Base-by-base conservation (phyloP, 345 rosid species). In the Citrus sp. region DNA sequence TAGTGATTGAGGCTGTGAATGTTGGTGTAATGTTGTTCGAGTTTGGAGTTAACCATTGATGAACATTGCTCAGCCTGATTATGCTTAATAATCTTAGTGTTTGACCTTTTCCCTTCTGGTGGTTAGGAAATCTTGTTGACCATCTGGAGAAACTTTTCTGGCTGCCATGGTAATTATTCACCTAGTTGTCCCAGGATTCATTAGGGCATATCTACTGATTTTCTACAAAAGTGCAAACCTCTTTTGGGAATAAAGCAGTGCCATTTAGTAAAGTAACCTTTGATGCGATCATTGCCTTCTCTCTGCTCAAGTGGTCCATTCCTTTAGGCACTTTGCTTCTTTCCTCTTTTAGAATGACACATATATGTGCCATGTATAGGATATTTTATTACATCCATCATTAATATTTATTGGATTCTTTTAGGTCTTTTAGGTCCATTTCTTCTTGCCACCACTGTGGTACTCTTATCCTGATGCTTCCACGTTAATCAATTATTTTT, bases 261-360 rank as follows among this genome's bases (percentile, higher is more conserved):
- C 32, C 67, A 7, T 76, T 10, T 38, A 37, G 34, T 46, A 65
- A 70, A 71, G 49, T 30, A 71, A 58, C n/a, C 22, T 46, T 42
- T n/a, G 12, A 54, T 37, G 30, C 7, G 7, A 10, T 62, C 40
- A 37, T 21, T 69, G 60, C 66, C 76, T 66, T 60, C 6, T 62
- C 64, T 65, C 38, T 70, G 32, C 58, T 62, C 18, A 42, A 60
- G 70, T 66, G 79, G 76, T 63, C 63, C 78, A 6, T 28, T 70
- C 9, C 51, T 27, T 59, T 54, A 14, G 79, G 35, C 40, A 55
- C 19, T 25, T 27, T 28, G 4, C 42, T 38, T 40, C 63, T 24
- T 79, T 58, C 76, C 28, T 37, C 70, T 62, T 80, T 75, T 35
- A 56, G 73, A 56, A 56, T 77, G 73, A 77, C 66, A 55, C 38